Percentiles rank a stretch among this genome's conserved stretches.
These are phyloP conservation scores for Camillea tinctor DNA, from an alignment of 2,329 filamentous ascomycete genomes.

Conservation along the genomic window DNA sequence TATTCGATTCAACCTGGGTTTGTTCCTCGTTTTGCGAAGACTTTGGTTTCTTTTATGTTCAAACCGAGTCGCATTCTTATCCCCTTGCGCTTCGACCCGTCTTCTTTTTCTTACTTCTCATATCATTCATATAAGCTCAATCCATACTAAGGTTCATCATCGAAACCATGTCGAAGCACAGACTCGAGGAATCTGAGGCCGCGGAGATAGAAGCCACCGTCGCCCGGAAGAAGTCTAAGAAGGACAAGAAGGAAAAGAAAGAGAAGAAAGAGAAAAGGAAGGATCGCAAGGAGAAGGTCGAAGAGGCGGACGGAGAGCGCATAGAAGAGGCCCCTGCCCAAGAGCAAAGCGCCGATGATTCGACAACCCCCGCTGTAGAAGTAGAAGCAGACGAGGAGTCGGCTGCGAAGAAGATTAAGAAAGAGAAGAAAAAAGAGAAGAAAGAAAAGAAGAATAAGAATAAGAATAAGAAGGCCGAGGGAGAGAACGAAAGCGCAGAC, in stretches of 20 bases:
- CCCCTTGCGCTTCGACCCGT: neutral
- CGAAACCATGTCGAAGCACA: conserved; percentile 34
- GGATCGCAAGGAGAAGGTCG: conserved; percentile 24
- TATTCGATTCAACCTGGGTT: neutral
- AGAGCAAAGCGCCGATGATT: conserved; percentile 19
- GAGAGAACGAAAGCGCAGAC: conserved; percentile 17
- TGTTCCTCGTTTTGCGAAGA: neutral
- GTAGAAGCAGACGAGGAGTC: conserved; percentile 18
- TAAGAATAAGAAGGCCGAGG: conserved; percentile 24
- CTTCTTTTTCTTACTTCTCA: too few relatives aligned
- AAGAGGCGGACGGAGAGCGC: conserved; percentile 4
- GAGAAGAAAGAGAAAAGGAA: conserved; percentile 32
- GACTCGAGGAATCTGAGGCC: conserved; percentile 31
- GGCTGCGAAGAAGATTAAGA: conserved; percentile 32
- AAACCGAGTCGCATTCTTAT: neutral
- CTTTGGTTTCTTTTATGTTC: too few relatives aligned
- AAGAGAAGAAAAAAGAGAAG: conserved; percentile 26
- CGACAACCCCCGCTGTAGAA: conserved; percentile 8
- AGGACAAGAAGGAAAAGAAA: conserved; percentile 36
- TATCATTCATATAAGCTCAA: neutral
- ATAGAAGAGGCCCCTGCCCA: neutral
- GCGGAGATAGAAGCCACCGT: conserved; percentile 25
- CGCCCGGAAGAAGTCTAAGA: conserved; percentile 41
- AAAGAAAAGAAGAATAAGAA: conserved; percentile 26
- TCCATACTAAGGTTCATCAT: neutral